Evolutionary conservation across 1,284 basidiomycete genomes (phyloP).

Genomic region (Puccinia novopanici): DNA sequence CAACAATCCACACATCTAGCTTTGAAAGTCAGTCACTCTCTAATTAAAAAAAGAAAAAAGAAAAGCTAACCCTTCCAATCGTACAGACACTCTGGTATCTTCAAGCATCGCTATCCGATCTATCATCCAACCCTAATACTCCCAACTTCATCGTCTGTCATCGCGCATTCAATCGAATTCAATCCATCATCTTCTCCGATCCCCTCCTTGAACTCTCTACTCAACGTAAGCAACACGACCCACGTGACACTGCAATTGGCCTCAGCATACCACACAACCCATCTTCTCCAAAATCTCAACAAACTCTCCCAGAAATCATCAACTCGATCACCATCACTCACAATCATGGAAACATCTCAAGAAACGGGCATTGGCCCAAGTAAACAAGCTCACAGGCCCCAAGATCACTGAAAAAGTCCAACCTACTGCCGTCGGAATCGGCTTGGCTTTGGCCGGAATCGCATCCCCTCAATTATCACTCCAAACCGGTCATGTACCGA

Average conservation of each 20-base stretch:
- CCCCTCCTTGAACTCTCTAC: constrained; percentile 62
- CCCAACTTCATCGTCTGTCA: constrained; percentile 88
- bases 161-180: constrained; percentile 85
- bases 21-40: constrained; percentile 64
- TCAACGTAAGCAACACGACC: constrained; percentile 25
- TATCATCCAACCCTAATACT: constrained; percentile 66
- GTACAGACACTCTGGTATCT: constrained; percentile 91
- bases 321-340: constrained; percentile 62
- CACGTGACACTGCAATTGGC: constrained; percentile 33
- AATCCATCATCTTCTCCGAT: constrained; percentile 95
- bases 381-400: constrained; percentile 45
- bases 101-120: constrained; percentile 87
- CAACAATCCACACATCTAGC: constrained; percentile 89
- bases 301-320: constrained; percentile 42
- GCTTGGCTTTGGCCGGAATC: constrained; percentile 73
- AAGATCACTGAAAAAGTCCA: constrained; percentile 55
- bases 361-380: constrained; percentile 66
- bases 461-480: constrained; percentile 75
- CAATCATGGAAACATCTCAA: constrained; percentile 66
- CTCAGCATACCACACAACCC: constrained; percentile 31
- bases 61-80: not conserved
- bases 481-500: constrained; percentile 76
- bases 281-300: constrained; percentile 55
- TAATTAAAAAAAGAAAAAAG: not conserved
- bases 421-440: constrained; percentile 76